Conservation (phyloP, 768 basidiomycete genomes). For the Tephrocybe sp. region DNA sequence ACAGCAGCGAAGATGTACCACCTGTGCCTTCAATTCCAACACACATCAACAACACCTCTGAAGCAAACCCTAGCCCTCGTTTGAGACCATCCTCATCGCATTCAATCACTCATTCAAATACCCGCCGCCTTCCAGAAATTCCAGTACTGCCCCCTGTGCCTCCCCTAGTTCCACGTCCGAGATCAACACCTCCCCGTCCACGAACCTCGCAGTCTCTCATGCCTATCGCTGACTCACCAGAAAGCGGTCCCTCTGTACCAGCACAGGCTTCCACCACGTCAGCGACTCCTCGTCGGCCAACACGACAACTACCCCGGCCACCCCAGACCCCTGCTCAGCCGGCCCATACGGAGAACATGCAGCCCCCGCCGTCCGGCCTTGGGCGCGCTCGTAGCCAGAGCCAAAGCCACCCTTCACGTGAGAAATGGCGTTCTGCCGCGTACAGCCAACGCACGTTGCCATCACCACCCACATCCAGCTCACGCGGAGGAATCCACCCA, state of each 20-base stretch:
- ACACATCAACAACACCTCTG: slow-evolving; percentile 21
- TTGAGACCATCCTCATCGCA: slow-evolving; percentile 14
- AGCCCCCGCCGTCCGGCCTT: background rate
- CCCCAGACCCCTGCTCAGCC: slow-evolving; percentile 1
- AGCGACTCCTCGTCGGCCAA: slow-evolving; percentile 6
- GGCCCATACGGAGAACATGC: background rate
- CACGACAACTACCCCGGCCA: slow-evolving; percentile 13
- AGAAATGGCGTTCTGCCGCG: slow-evolving; percentile 16
- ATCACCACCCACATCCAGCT: slow-evolving; percentile 31
- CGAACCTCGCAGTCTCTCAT: slow-evolving; percentile 10
- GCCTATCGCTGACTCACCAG: background rate
- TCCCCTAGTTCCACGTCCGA: slow-evolving; percentile 16
- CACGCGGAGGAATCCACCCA: background rate
- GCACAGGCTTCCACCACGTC: background rate
- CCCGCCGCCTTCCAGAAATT: slow-evolving; percentile 21
- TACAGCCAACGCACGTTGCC: slow-evolving; percentile 39
- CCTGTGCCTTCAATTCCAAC: slow-evolving; percentile 38
- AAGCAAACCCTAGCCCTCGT: slow-evolving; percentile 2
- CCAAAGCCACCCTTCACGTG: slow-evolving; percentile 9
- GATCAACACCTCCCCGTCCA: slow-evolving; percentile 23
- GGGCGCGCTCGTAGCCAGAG: slow-evolving; percentile 17
- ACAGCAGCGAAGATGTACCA: slow-evolving; percentile 27
- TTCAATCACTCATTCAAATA: slow-evolving; percentile 6
- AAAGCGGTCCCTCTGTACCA: background rate
- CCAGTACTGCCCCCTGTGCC: slow-evolving; percentile 17